phyloP scores from a whole-genome alignment of 2,329 filamentous ascomycete genomes.

The Pseudopyricularia cyperi region DNA sequence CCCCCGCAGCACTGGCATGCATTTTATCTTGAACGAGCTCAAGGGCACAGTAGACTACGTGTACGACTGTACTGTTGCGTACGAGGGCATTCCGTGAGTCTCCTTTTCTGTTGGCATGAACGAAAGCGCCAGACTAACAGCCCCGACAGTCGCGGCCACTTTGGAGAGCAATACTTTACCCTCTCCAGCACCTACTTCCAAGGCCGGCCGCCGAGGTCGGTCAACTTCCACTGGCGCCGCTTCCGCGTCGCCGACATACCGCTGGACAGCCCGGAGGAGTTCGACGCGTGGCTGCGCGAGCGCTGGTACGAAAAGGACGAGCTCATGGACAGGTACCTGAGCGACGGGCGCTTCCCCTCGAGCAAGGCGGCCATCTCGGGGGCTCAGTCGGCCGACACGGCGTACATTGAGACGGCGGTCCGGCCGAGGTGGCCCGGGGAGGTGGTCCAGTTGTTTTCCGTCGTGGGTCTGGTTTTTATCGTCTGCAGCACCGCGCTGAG shows the following conservation, averaged over 20 bases:
- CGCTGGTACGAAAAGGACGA: constrained; percentile 90
- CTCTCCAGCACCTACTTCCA: constrained; percentile 78
- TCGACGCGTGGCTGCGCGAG: constrained; percentile 73
- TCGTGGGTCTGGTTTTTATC: constrained; percentile 21
- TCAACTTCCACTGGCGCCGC: constrained; percentile 92
- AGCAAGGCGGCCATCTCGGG: constrained; percentile 32
- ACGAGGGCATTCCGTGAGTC: constrained; percentile 83
- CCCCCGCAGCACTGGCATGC: constrained; percentile 68
- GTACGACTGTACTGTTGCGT: constrained; percentile 90
- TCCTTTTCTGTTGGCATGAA: neutral
- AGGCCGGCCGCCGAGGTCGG: constrained; percentile 80
- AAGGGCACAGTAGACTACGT: constrained; percentile 65
- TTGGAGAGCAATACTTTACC: constrained; percentile 84
- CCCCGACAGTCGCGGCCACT: constrained; percentile 52
- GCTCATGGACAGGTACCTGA: constrained; percentile 69
- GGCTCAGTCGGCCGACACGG: constrained; percentile 9
- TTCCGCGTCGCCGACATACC: constrained; percentile 75
- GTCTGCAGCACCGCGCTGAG: neutral
- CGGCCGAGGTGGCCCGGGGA: constrained; percentile 40
- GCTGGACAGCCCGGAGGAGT: constrained; percentile 56
- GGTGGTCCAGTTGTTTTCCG: constrained; percentile 38
- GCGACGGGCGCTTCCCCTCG: constrained; percentile 67
- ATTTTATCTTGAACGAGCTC: constrained; percentile 67
- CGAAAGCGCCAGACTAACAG: neutral
- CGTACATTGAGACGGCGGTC: constrained; percentile 45